Percentiles rank a stretch among this genome's conserved stretches.
Conservation (phyloP, 371 early-diverging fungal genomes). For the Rhizopus arrhizus region DNA sequence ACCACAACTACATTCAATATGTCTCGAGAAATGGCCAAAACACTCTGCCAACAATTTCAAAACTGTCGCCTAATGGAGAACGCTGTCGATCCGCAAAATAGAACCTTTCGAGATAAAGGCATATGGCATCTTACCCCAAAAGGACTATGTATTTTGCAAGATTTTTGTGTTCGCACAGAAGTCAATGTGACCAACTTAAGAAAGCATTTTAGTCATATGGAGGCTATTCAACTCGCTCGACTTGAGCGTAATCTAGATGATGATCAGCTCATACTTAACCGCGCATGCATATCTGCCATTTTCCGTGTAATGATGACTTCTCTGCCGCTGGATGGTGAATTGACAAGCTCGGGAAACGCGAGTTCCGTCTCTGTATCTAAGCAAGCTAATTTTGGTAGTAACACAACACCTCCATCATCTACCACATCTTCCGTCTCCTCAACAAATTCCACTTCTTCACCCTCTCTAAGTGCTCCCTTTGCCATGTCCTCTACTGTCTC, state of each 20-base stretch:
- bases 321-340: conserved; percentile 45
- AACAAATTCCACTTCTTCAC: conserved; percentile 19
- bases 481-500: conserved; percentile 26
- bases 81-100: conserved; percentile 52
- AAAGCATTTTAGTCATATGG: conserved; percentile 44
- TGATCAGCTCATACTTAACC: conserved; percentile 42
- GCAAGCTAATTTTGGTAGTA: conserved; percentile 8
- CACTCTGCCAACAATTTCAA: conserved; percentile 66
- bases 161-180: conserved; percentile 50
- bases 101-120: conserved; percentile 57
- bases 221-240: conserved; percentile 42
- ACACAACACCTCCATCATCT: conserved; percentile 25
- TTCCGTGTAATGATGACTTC: conserved; percentile 49
- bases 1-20: conserved; percentile 69
- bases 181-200: conserved; percentile 35
- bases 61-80: conserved; percentile 59
- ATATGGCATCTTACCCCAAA: conserved; percentile 66
- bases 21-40: conserved; percentile 66
- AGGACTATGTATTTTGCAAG: conserved; percentile 61
- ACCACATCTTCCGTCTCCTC: conserved; percentile 25
- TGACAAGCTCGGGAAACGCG: conserved; percentile 20
- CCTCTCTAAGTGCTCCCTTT: conserved; percentile 32
- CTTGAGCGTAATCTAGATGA: conserved; percentile 46
- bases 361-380: conserved; percentile 17
- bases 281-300: conserved; percentile 31